Percentiles rank a stretch among this genome's conserved stretches.
phyloP scores from a whole-genome alignment of 805 yeast genomes.

The Barnettozyma populi region DNA sequence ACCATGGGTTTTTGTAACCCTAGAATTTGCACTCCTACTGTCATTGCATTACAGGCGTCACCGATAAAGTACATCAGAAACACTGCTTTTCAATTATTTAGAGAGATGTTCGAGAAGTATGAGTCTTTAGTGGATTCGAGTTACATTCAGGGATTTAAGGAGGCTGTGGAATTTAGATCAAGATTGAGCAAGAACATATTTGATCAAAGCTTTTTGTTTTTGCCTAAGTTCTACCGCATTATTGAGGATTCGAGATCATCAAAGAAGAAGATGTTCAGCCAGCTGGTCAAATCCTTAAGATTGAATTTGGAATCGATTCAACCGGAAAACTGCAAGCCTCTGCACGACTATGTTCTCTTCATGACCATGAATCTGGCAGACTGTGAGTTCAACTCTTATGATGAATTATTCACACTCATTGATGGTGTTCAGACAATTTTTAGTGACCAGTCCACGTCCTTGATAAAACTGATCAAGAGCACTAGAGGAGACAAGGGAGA shows the following conservation, averaged over 20 bases:
- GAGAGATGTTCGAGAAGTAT: conserved; percentile 54
- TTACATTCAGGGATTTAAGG: conserved; percentile 55
- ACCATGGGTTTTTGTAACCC: conserved; percentile 74
- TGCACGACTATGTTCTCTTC: conserved; percentile 29
- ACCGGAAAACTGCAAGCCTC: conserved; percentile 2
- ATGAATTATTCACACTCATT: conserved; percentile 45
- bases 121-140: conserved; percentile 66
- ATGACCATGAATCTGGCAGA: conserved; percentile 35
- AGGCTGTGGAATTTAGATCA: conserved; percentile 44
- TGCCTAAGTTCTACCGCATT: conserved; percentile 38
- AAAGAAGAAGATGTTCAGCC: conserved; percentile 35
- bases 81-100: conserved; percentile 49
- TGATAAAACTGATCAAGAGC: conserved; percentile 3
- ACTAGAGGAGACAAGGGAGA: background rate
- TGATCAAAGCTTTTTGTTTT: conserved; percentile 27
- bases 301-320: conserved; percentile 25
- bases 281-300: conserved; percentile 29
- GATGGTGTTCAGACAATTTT: conserved; percentile 34
- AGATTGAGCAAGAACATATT: conserved; percentile 24
- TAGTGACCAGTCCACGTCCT: conserved; percentile 6
- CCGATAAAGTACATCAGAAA: conserved; percentile 35
- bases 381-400: conserved; percentile 37
- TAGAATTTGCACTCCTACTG: conserved; percentile 57
- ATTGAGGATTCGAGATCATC: conserved; percentile 36
- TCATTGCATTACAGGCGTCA: conserved; percentile 65